Base-by-base conservation (phyloP, 2,329 filamentous ascomycete species). In the Ascocoryne sarcoides region DNA sequence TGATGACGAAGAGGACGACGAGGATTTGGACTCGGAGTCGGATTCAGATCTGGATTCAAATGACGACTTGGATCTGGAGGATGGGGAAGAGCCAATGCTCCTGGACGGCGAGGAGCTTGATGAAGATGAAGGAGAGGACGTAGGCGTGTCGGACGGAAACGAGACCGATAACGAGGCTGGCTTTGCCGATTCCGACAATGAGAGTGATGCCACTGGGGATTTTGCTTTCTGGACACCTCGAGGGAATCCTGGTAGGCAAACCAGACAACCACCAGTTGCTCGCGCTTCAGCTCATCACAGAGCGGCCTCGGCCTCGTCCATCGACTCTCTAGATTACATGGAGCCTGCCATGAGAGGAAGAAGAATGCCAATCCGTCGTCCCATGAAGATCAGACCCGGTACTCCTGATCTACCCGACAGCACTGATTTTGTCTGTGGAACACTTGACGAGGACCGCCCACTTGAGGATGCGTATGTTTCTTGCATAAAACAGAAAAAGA, bases 401-500 rank as follows among this genome's bases (percentile, higher is more conserved):
- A 84, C 83, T 1, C 85, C 86, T 2, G 87, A 95, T 58, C 70
- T 98, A 9, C 92, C 92, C 1, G 92, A 98, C 61, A 95, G 89
- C 63, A 96, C 92, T 10, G 92, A 98, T 61, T 98, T 98, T 51
- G 92, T 98, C n/a, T 96, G 92, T 57, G 92, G 92, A 43, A 98
- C 92, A 1, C 71, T 98, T 15, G 92, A 98, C 51, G 92, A 98
- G 62, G 92, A 98, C 57, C 80, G 87, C 32, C 87, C 88, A 2
- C 66, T 96, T n/a, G 92, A 98, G 60, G 87, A 89, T 51, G 90
- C 87, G 1, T 98, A 95, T 61, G 74, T 94, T 41, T 84, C 85
- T 2, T 87, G 84, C 54, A 73, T 93, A 43, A 84, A 89, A 55
- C 80, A 85, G 40, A 81, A 84, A 50, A 82, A 88, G 53, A 81